Evolutionary conservation across 1,284 basidiomycete genomes (phyloP), one percentile per base, ranked within the genome.

Genomic region (Heimioporus retisporus): DNA sequence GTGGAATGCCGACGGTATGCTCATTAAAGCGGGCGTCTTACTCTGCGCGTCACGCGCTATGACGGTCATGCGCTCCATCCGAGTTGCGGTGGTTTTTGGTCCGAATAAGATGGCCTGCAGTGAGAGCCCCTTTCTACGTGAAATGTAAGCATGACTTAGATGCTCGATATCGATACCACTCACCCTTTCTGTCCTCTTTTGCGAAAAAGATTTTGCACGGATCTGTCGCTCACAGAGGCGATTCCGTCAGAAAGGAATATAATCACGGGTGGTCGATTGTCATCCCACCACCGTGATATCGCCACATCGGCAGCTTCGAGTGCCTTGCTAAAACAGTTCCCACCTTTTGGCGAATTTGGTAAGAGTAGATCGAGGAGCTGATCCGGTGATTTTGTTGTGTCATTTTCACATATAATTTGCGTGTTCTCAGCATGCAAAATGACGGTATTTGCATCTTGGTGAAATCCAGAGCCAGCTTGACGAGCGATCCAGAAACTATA

Each of bases 161-260:
- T 18, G 16, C 21, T 11, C 46, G 2, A 48, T 16, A n/a, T n/a
- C n/a, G 46, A 10, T 18, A 5, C n/a, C 21, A 73, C 82, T 46
- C 65, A 88, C 88, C 87, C 86, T 6, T 80, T 81, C 23, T 77
- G 73, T 19, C 85, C 76, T 6, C 84, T 79, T 3, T 76, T 70
- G 1, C 76, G 79, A 67, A 86, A 86, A 3, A 89, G 64, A 40
- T 79, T 79, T 58, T 80, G 82, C 46, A 89, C 77, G 19, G n/a
- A n/a, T n/a, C n/a, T n/a, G 59, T 88, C 83, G 0, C 69, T 18
- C 40, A 69, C 43, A 51, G 58, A 83, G 69, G 25, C 70, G 51
- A 70, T 83, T 79, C 87, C 89, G 67, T 89, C 88, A 0, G 89
- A 89, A 21, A 90, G 80, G 75, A 90, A 90, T 50, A 90, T 84